Evolutionary conservation across 202 grass and related monocot species (phyloP), one percentile per base, ranked within the genome.

Genomic region (Zizania palustris): DNA sequence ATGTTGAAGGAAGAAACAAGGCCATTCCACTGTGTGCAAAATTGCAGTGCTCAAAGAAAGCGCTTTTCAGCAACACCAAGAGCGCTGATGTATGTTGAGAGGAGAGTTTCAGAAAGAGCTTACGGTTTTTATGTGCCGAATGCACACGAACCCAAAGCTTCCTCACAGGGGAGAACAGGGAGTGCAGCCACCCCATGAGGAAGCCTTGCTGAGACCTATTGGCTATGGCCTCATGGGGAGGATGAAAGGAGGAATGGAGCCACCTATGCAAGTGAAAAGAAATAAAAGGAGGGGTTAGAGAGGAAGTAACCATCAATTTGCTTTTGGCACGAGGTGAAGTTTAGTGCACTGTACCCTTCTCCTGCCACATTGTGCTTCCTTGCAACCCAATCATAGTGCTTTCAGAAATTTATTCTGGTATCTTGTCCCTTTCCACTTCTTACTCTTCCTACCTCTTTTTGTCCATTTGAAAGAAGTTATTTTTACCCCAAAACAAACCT

Each of bases 161-260:
- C 82, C 80, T 83, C 65, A 92, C 0, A n/a, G 89, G 89, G 50
- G 83, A 84, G 82, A 92, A 80, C 75, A 92, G 78, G 89, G 85
- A 88, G 65, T 72, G 89, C 80, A 92, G 89, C 89, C 89, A 92
- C 85, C 89, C 85, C 51, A 55, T 55, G 7, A 28, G 28, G 28
- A 28, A 28, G 28, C 28, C 28, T 28, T 28, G 28, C 28, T 28
- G 28, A 28, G 28, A 28, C 28, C 28, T 28, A 28, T 28, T 28
- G 28, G 28, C 2, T 28, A 28, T 28, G 28, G 28, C 28, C 28
- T 28, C 28, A 28, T 28, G 28, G 28, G 28, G 28, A 28, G 28
- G 28, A 2, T 28, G 28, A 28, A 28, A 28, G 28, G 51, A 55
- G n/a, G 51, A 19, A 55, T 55, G 28, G 28, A 28, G 2, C 28